Conservation (phyloP, 2,329 filamentous ascomycete species). For the Metarhizium album region DNA sequence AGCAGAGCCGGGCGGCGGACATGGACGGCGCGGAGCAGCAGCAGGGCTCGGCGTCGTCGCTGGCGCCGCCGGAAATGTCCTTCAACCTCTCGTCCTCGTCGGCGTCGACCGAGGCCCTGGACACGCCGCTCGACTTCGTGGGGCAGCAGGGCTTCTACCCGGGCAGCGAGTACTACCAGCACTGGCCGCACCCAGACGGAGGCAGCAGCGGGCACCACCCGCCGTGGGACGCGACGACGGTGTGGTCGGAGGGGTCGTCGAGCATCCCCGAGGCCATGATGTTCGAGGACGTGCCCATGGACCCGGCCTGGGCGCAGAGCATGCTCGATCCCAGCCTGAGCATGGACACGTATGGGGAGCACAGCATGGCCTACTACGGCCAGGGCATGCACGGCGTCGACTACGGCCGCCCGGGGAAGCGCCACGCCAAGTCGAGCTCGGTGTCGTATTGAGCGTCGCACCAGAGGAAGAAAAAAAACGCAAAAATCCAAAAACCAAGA, state of each 20-base stretch:
- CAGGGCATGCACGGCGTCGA: constrained; percentile 1
- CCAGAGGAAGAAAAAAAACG: neutral
- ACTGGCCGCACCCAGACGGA: constrained; percentile 1
- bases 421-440: constrained; percentile 3
- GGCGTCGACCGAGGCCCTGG: neutral
- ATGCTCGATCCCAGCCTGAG: constrained; percentile 3
- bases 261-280: constrained; percentile 4
- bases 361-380: constrained; percentile 1
- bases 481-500: no score
- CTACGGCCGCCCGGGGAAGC: constrained; percentile 2
- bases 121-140: neutral
- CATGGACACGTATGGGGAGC: constrained; percentile 3
- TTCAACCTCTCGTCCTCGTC: constrained; percentile 3
- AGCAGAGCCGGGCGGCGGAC: neutral
- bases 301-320: constrained; percentile 1
- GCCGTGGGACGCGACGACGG: constrained; percentile 6
- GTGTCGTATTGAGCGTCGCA: constrained; percentile 5
- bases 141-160: constrained; percentile 1
- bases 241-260: constrained; percentile 6
- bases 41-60: neutral
- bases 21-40: neutral
- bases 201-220: neutral
- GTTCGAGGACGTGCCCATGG: constrained; percentile 2
- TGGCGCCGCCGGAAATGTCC: neutral
- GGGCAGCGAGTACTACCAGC: constrained; percentile 2